Base-by-base conservation (phyloP, 78 protist species). In the Chrysochromulina tobinii region DNA sequence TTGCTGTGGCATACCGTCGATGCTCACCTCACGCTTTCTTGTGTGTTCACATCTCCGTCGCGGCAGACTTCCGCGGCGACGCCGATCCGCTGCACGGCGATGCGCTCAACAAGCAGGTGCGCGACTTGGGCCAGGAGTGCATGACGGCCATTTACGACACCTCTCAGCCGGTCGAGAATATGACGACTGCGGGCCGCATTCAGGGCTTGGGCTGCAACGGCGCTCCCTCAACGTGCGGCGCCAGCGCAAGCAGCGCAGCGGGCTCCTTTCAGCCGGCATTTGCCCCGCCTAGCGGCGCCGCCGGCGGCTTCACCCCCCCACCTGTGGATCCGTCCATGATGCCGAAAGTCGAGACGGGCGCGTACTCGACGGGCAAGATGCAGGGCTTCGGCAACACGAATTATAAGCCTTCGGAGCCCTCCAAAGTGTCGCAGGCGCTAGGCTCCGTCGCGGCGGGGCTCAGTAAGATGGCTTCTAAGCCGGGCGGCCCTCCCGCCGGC, bases 151-250 rank as follows among this genome's bases (percentile, higher is more conserved):
- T 83, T 25, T 83, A 58, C 54, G 88, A 83, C 57, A 0, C 88
- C 57, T 1, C 38, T 14, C 6, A 68, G 73, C 25, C 72, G 54
- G 17, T 54, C 66, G 88, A 83, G 88, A 68, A 83, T 11, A 21
- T 58, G 72, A 68, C n/a, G 17, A 25, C 17, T 15, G 61, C 72
- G 14, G 69, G 88, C n/a, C 88, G 88, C 17, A 58, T 83, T 54
- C 88, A 83, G 69, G 88, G 88, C 88, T 83, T 83, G 11, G 88
- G 88, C 55, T 27, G 72, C 54, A 72, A 58, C 69, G 88, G 11
- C 54, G 38, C 38, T 38, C 38, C 38, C 38, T 38, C 38, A 38
- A 38, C 38, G 38, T 38, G 38, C 67, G 38, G 38, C 38, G 38
- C 38, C 38, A 38, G 38, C 38, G 38, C 38, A 38, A 38, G 38